Percentiles rank a stretch among this genome's conserved stretches.
phyloP scores from a whole-genome alignment of 306 rosid genomes.

The Casuarina equisetifolia region DNA sequence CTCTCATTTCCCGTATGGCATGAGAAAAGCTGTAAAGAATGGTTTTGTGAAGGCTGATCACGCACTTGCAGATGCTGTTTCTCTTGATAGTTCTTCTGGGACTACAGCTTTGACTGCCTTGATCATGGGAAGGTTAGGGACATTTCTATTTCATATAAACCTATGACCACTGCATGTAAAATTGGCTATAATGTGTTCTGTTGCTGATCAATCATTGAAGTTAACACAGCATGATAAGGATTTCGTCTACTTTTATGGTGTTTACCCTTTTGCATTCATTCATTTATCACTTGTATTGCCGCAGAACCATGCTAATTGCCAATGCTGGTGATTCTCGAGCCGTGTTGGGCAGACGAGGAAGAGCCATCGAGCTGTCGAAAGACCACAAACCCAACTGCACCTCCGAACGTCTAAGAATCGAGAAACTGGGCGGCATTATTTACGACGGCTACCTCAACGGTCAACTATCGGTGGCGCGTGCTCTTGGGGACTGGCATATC shows the following conservation, averaged over 20 bases:
- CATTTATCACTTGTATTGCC: constrained; percentile 12
- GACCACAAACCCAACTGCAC: constrained; percentile 75
- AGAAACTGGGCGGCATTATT: constrained; percentile 67
- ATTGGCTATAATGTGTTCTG: background rate
- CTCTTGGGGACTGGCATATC: constrained; percentile 77
- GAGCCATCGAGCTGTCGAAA: constrained; percentile 68
- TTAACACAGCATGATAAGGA: background rate
- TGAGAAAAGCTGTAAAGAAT: constrained; percentile 46
- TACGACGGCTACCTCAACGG: constrained; percentile 74
- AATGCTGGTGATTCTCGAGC: constrained; percentile 75
- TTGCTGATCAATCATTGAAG: constrained; percentile 3
- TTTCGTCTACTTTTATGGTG: background rate
- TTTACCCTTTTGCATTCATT: background rate
- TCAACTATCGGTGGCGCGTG: constrained; percentile 68
- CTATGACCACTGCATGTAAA: background rate
- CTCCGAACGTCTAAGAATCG: constrained; percentile 67
- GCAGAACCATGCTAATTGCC: constrained; percentile 55
- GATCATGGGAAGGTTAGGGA: constrained; percentile 49
- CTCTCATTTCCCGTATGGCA: constrained; percentile 39
- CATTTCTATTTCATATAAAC: background rate
- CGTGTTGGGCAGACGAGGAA: constrained; percentile 60
- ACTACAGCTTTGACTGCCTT: constrained; percentile 54
- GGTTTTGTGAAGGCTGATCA: constrained; percentile 59
- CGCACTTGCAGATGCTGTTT: constrained; percentile 53
- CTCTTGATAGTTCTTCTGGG: constrained; percentile 62